Evolutionary conservation across 768 basidiomycete genomes (phyloP).

Genomic region (Boletus sp.): DNA sequence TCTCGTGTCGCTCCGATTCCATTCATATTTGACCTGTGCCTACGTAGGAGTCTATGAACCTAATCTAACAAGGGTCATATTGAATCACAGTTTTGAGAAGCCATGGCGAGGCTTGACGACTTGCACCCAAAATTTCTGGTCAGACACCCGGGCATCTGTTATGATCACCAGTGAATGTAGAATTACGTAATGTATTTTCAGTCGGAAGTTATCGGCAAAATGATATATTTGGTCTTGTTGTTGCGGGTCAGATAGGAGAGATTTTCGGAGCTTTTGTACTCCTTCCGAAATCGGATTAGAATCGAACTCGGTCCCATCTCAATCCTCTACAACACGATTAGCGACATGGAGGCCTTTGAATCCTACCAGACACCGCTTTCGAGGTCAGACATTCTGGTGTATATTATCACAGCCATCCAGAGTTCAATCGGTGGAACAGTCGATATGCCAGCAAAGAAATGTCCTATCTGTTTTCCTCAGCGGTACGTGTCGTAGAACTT

Average conservation of each 20-base stretch:
- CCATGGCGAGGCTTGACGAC: too few relatives aligned
- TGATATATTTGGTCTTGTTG: background rate
- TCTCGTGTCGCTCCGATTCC: too few relatives aligned
- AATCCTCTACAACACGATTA: background rate
- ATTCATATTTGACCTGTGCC: too few relatives aligned
- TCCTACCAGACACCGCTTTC: slow-evolving; percentile 81
- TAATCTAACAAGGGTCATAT: too few relatives aligned
- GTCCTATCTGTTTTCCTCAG: slow-evolving; percentile 93
- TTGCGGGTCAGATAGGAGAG: background rate
- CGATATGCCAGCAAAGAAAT: slow-evolving; percentile 99
- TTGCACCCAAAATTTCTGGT: too few relatives aligned
- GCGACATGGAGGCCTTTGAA: slow-evolving; percentile 58
- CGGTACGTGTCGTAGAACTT: slow-evolving; percentile 46
- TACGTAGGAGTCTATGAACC: too few relatives aligned
- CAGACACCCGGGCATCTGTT: too few relatives aligned
- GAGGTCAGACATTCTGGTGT: slow-evolving; percentile 44
- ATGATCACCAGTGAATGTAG: too few relatives aligned
- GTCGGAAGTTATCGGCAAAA: too few relatives aligned
- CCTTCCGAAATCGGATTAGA: slow-evolving; percentile 5
- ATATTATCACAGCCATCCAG: background rate
- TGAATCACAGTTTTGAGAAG: too few relatives aligned
- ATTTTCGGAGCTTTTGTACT: background rate
- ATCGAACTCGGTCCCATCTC: background rate
- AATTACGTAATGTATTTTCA: too few relatives aligned
- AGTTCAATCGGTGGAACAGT: slow-evolving; percentile 39